These are phyloP conservation scores for Paraglomus occultum DNA, from an alignment of 192 early-diverging fungal genomes.

Conservation along the genomic window DNA sequence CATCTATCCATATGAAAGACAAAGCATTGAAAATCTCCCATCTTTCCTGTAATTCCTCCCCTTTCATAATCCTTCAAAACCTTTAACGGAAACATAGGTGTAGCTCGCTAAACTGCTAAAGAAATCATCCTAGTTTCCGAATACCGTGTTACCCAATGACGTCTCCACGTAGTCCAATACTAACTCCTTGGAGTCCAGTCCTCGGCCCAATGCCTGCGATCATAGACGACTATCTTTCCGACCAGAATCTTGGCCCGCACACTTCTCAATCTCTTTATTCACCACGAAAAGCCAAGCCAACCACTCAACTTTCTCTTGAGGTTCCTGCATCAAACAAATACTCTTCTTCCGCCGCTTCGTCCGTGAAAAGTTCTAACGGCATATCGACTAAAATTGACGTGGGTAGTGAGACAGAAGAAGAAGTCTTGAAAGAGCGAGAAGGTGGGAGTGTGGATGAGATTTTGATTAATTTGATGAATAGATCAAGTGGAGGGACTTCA, in stretches of 20 bases:
- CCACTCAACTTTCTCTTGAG: slow-evolving; percentile 21
- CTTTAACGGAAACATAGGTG: no score
- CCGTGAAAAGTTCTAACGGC: slow-evolving; percentile 25
- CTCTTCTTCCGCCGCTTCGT: slow-evolving; percentile 19
- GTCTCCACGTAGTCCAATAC: no score
- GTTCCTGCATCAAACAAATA: neutral
- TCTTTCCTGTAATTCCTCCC: no score
- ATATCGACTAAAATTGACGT: slow-evolving; percentile 19
- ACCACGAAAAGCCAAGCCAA: slow-evolving; percentile 18
- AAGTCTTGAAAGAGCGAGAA: no score
- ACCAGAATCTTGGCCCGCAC: slow-evolving; percentile 5
- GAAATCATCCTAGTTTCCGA: no score
- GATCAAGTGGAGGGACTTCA: neutral
- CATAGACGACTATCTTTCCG: slow-evolving; percentile 26
- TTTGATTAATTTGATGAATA: slow-evolving; percentile 11
- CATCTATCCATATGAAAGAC: no score
- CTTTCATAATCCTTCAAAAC: no score
- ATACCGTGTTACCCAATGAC: no score
- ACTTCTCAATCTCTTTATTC: slow-evolving; percentile 10
- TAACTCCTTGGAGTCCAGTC: neutral
- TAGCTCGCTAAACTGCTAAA: no score
- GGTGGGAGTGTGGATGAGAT: slow-evolving; percentile 9
- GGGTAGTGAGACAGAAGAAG: slow-evolving; percentile 4
- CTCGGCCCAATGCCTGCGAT: slow-evolving; percentile 18
- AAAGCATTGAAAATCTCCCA: no score